Percentiles rank a stretch among this genome's conserved stretches.
These are phyloP conservation scores for Breviolum minutum DNA, from an alignment of 73 alveolate species.

Conservation along the genomic window DNA sequence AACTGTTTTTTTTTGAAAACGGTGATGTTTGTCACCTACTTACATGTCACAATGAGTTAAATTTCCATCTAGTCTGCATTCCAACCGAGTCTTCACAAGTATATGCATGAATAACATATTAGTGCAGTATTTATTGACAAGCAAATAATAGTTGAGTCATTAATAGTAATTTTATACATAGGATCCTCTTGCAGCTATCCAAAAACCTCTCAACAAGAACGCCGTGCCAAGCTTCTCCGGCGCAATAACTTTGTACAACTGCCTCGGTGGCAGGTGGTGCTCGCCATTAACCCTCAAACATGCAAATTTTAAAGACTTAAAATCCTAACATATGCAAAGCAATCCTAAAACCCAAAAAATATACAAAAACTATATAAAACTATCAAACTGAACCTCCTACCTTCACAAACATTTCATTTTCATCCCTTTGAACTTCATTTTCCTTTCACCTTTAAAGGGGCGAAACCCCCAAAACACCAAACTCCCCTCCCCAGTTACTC, in stretches of 20 bases:
- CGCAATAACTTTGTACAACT: constrained; percentile 73
- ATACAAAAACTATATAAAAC: too few species aligned
- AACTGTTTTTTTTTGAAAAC: too few species aligned
- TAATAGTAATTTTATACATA: too few species aligned
- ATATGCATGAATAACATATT: not conserved
- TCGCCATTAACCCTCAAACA: not conserved
- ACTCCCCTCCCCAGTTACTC: not conserved
- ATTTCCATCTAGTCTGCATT: too few species aligned
- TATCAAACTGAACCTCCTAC: too few species aligned
- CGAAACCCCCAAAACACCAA: not conserved
- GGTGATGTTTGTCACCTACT: too few species aligned
- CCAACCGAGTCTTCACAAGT: too few species aligned
- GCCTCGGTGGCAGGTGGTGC: not conserved
- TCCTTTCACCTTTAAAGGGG: not conserved
- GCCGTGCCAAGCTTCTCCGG: constrained; percentile 33
- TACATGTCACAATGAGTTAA: too few species aligned
- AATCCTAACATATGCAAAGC: not conserved
- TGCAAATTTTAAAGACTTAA: not conserved
- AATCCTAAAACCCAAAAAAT: too few species aligned
- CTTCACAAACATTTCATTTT: not conserved
- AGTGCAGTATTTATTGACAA: not conserved
- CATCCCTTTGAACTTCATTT: too few species aligned
- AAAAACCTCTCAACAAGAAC: not conserved
- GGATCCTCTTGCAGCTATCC: not conserved
- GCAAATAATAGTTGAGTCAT: too few species aligned